Base-by-base conservation (phyloP, 2,329 filamentous ascomycete genomes). In the Fusarium sp. region DNA sequence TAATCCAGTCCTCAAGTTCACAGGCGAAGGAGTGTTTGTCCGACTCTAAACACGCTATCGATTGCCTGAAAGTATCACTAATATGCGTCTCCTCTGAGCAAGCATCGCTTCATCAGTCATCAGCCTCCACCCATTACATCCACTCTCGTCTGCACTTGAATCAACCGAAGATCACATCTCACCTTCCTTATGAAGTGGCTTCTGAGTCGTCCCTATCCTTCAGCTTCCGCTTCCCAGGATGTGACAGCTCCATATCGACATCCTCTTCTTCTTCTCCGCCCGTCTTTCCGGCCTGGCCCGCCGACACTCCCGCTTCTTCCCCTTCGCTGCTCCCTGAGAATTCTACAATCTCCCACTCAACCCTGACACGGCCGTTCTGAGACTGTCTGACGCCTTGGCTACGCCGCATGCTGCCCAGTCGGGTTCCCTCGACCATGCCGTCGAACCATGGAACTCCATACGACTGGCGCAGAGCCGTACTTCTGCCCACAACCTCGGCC, bases 381-480 rank as follows among this genome's bases (percentile, higher is more conserved):
- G 89, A 91, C 60, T 81, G 79, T 56, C 82, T 82, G 37, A 87
- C 83, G 29, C 90, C 88, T 66, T 88, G 88, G 18, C 90, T 88
- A 75, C 89, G 89, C 80, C 90, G 91, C 81, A 93, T 86, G 60
- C 88, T 90, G 2, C 93, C 93, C 47, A 97, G 84, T 42, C 87
- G 87, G 74, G 93, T 95, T 63, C 94, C 92, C 77, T 93, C 89
- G 4, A 97, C 89, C 86, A 97, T 88, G 72, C 90, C 89, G 76
- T 97, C 94, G 76, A 97, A 96, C 94, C 94, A 98, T 0, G 94
- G 93, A 31, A 96, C 88, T 4, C 92, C 92, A 85, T 91, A 94
- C 5, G 90, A 91, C 54, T 93, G 77, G 77, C 86, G 81, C 57
- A 82, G 73, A 40, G 73, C 80, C 16, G 82, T 81, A 63, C 77